These are phyloP conservation scores for Buxus sempervirens DNA, from an alignment of 164 flowering plant species.

Conservation along the genomic window DNA sequence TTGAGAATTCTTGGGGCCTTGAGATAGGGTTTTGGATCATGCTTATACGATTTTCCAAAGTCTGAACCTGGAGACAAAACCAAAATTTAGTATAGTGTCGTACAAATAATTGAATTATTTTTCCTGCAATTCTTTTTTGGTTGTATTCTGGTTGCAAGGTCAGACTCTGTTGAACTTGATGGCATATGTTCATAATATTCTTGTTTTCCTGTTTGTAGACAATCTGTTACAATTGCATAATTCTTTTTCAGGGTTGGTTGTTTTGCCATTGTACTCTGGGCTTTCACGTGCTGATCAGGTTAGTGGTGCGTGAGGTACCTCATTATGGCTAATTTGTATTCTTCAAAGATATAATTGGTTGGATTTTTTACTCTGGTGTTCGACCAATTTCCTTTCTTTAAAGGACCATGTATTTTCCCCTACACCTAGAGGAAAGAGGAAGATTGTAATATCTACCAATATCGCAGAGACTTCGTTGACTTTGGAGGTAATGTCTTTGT, in stretches of 20 bases:
- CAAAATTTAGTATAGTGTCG: too few relatives aligned
- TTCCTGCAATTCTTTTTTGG: too few relatives aligned
- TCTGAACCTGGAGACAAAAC: too few relatives aligned
- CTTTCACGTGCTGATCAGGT: slow-evolving; percentile 95
- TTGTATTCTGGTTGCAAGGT: too few relatives aligned
- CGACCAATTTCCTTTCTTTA: slow-evolving; percentile 14
- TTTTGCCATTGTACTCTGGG: slow-evolving; percentile 86
- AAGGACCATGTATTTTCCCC: slow-evolving; percentile 89
- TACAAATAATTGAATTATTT: too few relatives aligned
- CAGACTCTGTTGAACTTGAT: too few relatives aligned
- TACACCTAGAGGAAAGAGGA: slow-evolving; percentile 90
- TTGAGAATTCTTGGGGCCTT: too few relatives aligned
- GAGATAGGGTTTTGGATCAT: too few relatives aligned
- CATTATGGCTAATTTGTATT: not conserved
- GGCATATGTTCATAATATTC: too few relatives aligned
- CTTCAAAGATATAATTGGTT: slow-evolving; percentile 5
- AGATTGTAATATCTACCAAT: slow-evolving; percentile 91
- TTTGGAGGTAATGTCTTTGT: slow-evolving; percentile 59
- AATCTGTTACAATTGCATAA: not conserved
- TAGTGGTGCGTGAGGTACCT: slow-evolving; percentile 9
- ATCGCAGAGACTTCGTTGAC: slow-evolving; percentile 98
- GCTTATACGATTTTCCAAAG: too few relatives aligned
- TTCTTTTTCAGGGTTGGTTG: slow-evolving; percentile 55
- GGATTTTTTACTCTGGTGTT: not conserved
- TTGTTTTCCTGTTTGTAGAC: not conserved